phyloP scores from a whole-genome alignment of 208 protist species.

The Histomonas meleagridis region DNA sequence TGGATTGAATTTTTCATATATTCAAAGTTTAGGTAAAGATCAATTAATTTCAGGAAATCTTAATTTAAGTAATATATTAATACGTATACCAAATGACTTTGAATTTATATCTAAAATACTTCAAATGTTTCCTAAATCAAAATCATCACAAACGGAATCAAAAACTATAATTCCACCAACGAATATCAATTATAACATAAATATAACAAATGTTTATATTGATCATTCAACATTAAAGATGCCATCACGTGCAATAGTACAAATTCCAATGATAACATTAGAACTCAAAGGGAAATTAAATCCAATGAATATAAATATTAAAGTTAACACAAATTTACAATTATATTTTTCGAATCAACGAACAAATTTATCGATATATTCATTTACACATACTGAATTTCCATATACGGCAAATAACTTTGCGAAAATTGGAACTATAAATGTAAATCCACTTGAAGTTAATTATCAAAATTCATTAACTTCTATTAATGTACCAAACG shows the following conservation, averaged over 20 bases:
- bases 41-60: background rate
- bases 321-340: background rate
- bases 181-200: background rate
- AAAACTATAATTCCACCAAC: too few species aligned
- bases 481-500: background rate
- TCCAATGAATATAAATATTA: background rate
- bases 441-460: background rate
- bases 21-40: background rate
- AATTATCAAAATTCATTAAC: background rate
- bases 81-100: background rate
- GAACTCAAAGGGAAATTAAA: background rate
- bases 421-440: background rate
- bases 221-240: background rate
- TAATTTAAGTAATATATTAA: background rate
- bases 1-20: background rate
- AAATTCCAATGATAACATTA: background rate
- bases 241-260: background rate
- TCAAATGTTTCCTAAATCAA: background rate
- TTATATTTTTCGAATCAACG: background rate
- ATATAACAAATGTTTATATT: background rate
- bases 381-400: background rate
- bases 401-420: background rate
- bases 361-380: background rate
- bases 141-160: too few species aligned
- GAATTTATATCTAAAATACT: background rate